Conservation (phyloP, 192 early-diverging fungal genomes). For the Gaertneriomyces sp. region DNA sequence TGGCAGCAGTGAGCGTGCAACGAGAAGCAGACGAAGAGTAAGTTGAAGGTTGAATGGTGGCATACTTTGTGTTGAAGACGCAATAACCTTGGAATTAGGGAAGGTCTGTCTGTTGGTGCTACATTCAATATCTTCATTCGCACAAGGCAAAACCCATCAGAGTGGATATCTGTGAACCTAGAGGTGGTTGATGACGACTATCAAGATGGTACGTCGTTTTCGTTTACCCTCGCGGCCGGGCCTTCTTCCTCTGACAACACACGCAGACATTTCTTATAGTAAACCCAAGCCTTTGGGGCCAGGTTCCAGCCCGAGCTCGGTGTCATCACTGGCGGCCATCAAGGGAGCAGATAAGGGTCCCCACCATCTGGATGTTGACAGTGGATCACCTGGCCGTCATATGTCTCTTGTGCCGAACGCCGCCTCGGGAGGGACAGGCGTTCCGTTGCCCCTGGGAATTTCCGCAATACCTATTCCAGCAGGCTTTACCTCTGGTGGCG, state of each 20-base stretch:
- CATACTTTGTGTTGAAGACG: constrained; percentile 2
- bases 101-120: constrained; percentile 35
- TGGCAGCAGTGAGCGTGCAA: constrained; percentile 51
- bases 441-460: background rate
- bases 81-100: constrained; percentile 12
- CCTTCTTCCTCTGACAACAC: background rate
- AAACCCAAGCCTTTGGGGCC: constrained; percentile 14
- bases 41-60: background rate
- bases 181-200: constrained; percentile 59
- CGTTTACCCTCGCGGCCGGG: too few relatives aligned
- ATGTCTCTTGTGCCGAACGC: too few relatives aligned
- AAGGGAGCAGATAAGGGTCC: constrained; percentile 4
- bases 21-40: constrained; percentile 33
- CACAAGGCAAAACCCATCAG: constrained; percentile 21
- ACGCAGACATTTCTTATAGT: constrained; percentile 28
- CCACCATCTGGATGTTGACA: too few relatives aligned
- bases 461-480: constrained; percentile 34
- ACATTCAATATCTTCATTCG: constrained; percentile 54
- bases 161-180: constrained; percentile 55
- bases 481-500: constrained; percentile 45
- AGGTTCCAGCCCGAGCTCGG: constrained; percentile 22
- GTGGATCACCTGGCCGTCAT: too few relatives aligned
- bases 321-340: constrained; percentile 27
- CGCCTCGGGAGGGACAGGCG: background rate
- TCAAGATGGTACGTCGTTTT: constrained; percentile 49